Evolutionary conservation across 768 basidiomycete species (phyloP), one percentile per base, ranked within the genome.

Genomic region (Kwoniella newhampshirensis): DNA sequence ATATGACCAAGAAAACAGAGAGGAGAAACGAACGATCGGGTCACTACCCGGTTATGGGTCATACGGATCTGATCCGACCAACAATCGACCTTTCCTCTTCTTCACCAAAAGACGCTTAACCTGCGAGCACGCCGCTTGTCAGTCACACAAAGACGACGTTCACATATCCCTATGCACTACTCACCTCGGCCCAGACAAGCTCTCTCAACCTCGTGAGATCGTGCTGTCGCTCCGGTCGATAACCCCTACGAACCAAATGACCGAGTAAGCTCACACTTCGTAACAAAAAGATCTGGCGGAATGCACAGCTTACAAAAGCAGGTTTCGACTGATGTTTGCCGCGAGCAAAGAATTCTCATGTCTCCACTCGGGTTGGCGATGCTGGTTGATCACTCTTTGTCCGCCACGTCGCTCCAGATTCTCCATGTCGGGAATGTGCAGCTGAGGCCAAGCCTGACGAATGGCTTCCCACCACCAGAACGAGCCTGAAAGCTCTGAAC

Each of bases 131-230:
- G 17, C 28, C 7, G 1, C 25, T 60, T 25, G 49, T 26, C 44
- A 44, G 36, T 35, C 0, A 2, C 4, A n/a, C n/a, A n/a, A n/a
- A n/a, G n/a, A n/a, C n/a, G n/a, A n/a, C n/a, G n/a, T n/a, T n/a
- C n/a, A n/a, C n/a, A n/a, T n/a, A n/a, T 44, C 23, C 1, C 12
- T 9, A 15, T 28, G 1, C 9, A 11, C 0, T 53, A 37, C 70
- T 67, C 51, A 70, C 68, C 63, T 77, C 76, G n/a, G 54, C 51
- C 75, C 75, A 77, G n/a, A 76, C 57, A 5, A 66, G 58, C 52
- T 77, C 72, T 46, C 76, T 44, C 43, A 77, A 47, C 51, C 72
- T 70, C 17, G 45, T 51, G 21, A 74, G 37, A 59, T 77, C 73
- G 8, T 71, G 63, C 47, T 55, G 45, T n/a, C 66, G 47, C 30